Evolutionary conservation across 75 land plant genomes (phyloP).

Genomic region (Selaginella moellendorffii): DNA sequence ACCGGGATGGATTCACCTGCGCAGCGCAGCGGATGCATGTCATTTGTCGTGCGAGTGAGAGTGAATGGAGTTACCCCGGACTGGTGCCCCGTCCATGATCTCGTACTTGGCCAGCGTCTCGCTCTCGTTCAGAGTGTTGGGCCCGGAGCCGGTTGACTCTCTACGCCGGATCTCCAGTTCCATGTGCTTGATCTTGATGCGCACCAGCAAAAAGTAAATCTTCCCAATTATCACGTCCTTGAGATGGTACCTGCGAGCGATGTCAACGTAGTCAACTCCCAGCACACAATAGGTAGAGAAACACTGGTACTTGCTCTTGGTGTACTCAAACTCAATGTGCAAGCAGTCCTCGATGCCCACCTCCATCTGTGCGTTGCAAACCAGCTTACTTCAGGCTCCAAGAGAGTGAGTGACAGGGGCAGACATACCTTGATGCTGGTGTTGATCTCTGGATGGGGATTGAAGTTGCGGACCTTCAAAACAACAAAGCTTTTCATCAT

Average conservation of each 20-base stretch:
- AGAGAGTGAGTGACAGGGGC: no score
- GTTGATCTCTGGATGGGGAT: slow-evolving; percentile 74
- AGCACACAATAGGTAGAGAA: no score
- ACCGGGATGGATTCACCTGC: slow-evolving; percentile 97
- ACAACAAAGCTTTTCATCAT: no score
- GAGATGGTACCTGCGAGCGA: slow-evolving; percentile 61
- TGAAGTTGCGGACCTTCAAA: slow-evolving; percentile 71
- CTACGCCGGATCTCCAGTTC: slow-evolving; percentile 93
- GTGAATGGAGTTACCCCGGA: slow-evolving; percentile 86
- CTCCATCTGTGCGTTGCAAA: slow-evolving; percentile 97
- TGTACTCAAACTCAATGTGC: slow-evolving; percentile 97
- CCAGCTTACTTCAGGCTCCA: no score
- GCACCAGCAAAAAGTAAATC: slow-evolving; percentile 89
- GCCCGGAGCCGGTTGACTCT: slow-evolving; percentile 97
- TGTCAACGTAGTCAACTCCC: no score
- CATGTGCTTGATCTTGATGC: no score
- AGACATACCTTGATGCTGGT: slow-evolving; percentile 91
- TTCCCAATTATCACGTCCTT: slow-evolving; percentile 95
- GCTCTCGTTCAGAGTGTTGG: slow-evolving; percentile 89
- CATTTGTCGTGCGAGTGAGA: no score
- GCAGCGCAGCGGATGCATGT: no score
- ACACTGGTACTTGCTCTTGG: slow-evolving; percentile 98
- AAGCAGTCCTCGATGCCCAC: slow-evolving; percentile 98
- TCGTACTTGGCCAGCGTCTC: slow-evolving; percentile 95
- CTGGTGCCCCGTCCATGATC: slow-evolving; percentile 99